A percentile compares a stretch with the other conserved stretches of the same genome.
phyloP scores from a whole-genome alignment of 768 basidiomycete species.

The Lactarius psammicola region DNA sequence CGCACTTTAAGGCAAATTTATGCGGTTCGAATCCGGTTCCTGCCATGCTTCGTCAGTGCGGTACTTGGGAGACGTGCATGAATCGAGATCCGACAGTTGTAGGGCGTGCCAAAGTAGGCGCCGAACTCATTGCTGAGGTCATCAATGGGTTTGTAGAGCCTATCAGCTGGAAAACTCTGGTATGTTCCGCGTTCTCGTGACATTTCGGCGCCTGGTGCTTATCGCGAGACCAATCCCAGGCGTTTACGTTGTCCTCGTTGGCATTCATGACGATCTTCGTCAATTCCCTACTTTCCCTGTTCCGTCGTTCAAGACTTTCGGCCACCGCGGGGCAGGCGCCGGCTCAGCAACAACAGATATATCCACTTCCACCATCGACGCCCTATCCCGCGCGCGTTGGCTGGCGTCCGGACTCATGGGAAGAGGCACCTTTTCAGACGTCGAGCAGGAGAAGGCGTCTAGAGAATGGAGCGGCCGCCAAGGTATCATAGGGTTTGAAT shows the following conservation, averaged over 20 bases:
- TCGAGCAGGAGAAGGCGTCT: slow-evolving; percentile 30
- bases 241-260: slow-evolving; percentile 72
- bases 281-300: slow-evolving; percentile 75
- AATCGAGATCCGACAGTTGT: slow-evolving; percentile 87
- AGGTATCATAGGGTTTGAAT: slow-evolving; percentile 20
- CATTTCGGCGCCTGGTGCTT: slow-evolving; percentile 19
- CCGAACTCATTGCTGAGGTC: slow-evolving; percentile 94
- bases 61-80: slow-evolving; percentile 93
- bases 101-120: slow-evolving; percentile 85
- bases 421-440: slow-evolving; percentile 32
- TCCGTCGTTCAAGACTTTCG: slow-evolving; percentile 68
- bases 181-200: slow-evolving; percentile 40
- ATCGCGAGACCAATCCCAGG: slow-evolving; percentile 41
- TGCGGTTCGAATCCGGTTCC: slow-evolving; percentile 78
- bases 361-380: slow-evolving; percentile 29
- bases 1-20: slow-evolving; percentile 77
- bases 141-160: slow-evolving; percentile 96
- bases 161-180: slow-evolving; percentile 96
- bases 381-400: slow-evolving; percentile 23
- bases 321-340: slow-evolving; percentile 33
- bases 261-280: slow-evolving; percentile 77
- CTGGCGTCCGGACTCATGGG: slow-evolving; percentile 25
- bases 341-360: slow-evolving; percentile 23
- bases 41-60: slow-evolving; percentile 84
- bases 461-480: slow-evolving; percentile 27